Evolutionary conservation across 2,329 filamentous ascomycete genomes (phyloP).

Genomic region (Aspergillus viridinutans): DNA sequence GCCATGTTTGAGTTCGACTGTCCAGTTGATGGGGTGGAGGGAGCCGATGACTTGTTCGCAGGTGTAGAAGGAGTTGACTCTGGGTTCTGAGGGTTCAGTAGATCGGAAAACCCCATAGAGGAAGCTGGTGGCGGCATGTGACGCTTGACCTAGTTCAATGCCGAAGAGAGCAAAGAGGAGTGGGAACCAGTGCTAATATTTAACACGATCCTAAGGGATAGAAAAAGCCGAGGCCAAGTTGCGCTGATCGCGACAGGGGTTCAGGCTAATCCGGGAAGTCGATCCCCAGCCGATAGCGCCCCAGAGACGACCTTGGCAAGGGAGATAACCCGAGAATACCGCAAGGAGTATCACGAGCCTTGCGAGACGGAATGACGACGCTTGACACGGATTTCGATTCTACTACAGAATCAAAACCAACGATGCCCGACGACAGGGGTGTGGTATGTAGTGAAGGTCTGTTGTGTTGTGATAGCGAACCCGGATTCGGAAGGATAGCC

Average conservation of each 20-base stretch:
- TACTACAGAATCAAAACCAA: neutral
- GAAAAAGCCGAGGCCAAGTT: slow-evolving; percentile 17
- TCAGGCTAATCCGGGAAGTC: slow-evolving; percentile 22
- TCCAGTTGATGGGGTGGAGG: slow-evolving; percentile 21
- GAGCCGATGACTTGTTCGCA: slow-evolving; percentile 23
- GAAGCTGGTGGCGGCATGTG: slow-evolving; percentile 74
- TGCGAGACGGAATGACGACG: slow-evolving; percentile 1
- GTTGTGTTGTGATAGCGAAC: neutral
- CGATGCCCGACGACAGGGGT: neutral
- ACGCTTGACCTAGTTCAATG: slow-evolving; percentile 27
- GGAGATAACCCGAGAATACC: slow-evolving; percentile 8
- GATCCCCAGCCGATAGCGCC: slow-evolving; percentile 25
- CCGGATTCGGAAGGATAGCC: slow-evolving; percentile 8
- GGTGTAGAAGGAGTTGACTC: slow-evolving; percentile 18
- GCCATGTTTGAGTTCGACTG: slow-evolving; percentile 37
- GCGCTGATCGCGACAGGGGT: slow-evolving; percentile 18
- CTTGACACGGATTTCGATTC: neutral
- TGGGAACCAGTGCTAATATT: slow-evolving; percentile 11
- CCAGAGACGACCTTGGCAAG: slow-evolving; percentile 13
- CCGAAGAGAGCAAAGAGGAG: slow-evolving; percentile 13
- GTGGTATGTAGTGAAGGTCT: slow-evolving; percentile 9
- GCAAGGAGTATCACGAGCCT: slow-evolving; percentile 13
- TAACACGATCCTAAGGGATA: slow-evolving; percentile 11
- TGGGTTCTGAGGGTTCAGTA: slow-evolving; percentile 60
- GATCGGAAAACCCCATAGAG: slow-evolving; percentile 70